These are phyloP conservation scores for Arthrobotrys sphaeroides DNA, from an alignment of 2,329 filamentous ascomycete species.

Conservation along the genomic window DNA sequence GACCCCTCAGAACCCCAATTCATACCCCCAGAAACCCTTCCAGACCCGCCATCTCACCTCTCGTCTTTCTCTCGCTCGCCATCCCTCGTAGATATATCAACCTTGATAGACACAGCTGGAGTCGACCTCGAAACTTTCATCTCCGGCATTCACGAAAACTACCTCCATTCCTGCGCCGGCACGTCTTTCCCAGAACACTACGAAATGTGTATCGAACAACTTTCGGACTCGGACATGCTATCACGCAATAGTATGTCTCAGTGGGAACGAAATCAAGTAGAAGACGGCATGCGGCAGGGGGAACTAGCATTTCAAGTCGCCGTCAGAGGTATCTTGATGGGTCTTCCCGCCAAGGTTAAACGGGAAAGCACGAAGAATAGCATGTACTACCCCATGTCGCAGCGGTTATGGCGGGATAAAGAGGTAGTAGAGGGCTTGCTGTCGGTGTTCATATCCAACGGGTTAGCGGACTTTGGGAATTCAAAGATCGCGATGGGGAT, in stretches of 20 bases:
- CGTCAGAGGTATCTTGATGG: conserved; percentile 84
- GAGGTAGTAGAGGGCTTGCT: conserved; percentile 82
- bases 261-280: conserved; percentile 69
- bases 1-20: conserved; percentile 31
- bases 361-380: conserved; percentile 68
- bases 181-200: conserved; percentile 37
- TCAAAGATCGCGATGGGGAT: conserved; percentile 38
- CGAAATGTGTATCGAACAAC: conserved; percentile 75
- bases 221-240: conserved; percentile 89
- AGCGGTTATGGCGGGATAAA: conserved; percentile 82
- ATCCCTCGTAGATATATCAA: conserved; percentile 64
- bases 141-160: conserved; percentile 92
- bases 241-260: conserved; percentile 71
- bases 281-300: conserved; percentile 84
- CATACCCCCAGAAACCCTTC: conserved; percentile 33
- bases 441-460: conserved; percentile 72
- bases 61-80: conserved; percentile 46
- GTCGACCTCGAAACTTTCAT: conserved; percentile 92
- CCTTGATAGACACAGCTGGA: conserved; percentile 89
- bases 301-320: conserved; percentile 94
- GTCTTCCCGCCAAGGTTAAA: conserved; percentile 85
- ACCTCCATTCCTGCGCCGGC: conserved; percentile 84
- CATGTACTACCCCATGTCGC: conserved; percentile 89
- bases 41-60: conserved; percentile 15
- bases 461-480: conserved; percentile 60